Base-by-base conservation (phyloP, 2,329 filamentous ascomycete species). In the Aureobasidium sp. region DNA sequence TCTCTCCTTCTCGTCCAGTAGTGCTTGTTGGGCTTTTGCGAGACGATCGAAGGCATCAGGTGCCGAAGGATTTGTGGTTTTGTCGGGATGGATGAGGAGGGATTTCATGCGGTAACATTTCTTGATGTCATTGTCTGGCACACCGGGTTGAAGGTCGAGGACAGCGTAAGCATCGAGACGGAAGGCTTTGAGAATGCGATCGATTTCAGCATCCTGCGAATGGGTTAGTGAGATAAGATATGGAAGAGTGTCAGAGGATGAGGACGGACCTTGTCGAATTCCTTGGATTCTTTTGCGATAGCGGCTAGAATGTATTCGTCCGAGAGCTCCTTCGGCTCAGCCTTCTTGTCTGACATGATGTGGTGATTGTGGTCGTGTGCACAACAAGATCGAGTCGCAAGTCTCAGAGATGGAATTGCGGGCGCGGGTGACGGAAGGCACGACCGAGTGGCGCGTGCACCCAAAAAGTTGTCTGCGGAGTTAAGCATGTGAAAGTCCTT, bases 81-180 rank as follows among this genome's bases (percentile, higher is more conserved):
- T 99, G 80, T 99, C 94, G 7, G 94, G 94, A 79, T 99, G 94
- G 79, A 99, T 97, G 53, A 99, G 86, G 62, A 99, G 87, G n/a
- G 94, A 99, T 77, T 97, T 97, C 70, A 91, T 92, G 80, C 94
- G 92, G 79, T 97, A 99, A 68, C 85, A 84, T 68, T 87, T 80
- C 78, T 97, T 97, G 81, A 99, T 97, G 78, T 97, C 94, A 64
- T 90, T 92, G 69, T 97, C 93, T 62, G 94, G 86, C 23, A 97
- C 91, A 72, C 94, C 94, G 3, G 94, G 94, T 74, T 96, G 91
- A 50, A 99, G 88, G 75, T 95, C 94, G 50, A 99, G 87, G 53
- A 99, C 91, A 56, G 93, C 90, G 75, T 99, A 99, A 68, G 87
- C 84, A 76, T 90, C 86, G 68, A 89, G 85, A 69, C 88, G 86